Conservation (phyloP, 2,329 filamentous ascomycete genomes). For the Fusarium tanahbumbuense region DNA sequence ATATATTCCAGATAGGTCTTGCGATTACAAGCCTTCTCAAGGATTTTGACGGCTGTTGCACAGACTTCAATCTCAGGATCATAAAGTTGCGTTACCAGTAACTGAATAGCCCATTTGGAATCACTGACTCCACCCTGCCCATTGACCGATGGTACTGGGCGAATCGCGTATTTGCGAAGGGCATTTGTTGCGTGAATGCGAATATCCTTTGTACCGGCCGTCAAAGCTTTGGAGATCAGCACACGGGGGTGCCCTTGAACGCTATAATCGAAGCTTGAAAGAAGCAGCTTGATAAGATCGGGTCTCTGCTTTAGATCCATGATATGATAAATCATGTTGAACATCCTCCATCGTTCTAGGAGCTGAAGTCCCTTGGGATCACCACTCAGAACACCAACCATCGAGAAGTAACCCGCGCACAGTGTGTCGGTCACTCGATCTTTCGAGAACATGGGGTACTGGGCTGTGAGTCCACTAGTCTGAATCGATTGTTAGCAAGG, state of each 20-base stretch:
- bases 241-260: conserved; percentile 90
- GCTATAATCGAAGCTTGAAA: conserved; percentile 93
- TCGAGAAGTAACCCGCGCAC: conserved; percentile 92
- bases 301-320: conserved; percentile 90
- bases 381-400: conserved; percentile 87
- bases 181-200: conserved; percentile 90
- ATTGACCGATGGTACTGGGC: conserved; percentile 53
- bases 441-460: conserved; percentile 87
- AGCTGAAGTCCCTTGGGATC: conserved; percentile 87
- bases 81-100: conserved; percentile 98
- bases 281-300: conserved; percentile 87
- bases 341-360: conserved; percentile 95
- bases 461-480: conserved; percentile 80
- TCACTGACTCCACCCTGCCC: conserved; percentile 63
- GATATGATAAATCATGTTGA: conserved; percentile 99
- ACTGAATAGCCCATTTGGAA: conserved; percentile 94
- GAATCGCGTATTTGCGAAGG: conserved; percentile 84
- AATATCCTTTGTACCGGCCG: conserved; percentile 89
- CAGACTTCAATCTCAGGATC: conserved; percentile 98
- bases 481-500: conserved; percentile 49
- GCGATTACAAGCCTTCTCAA: conserved; percentile 96
- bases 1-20: conserved; percentile 93
- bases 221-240: conserved; percentile 92
- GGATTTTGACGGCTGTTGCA: conserved; percentile 93
- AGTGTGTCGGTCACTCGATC: conserved; percentile 88